Evolutionary conservation across 176 grass and related monocot species (phyloP), one percentile per base, ranked within the genome.

Genomic region (Neostapfia colusana): DNA sequence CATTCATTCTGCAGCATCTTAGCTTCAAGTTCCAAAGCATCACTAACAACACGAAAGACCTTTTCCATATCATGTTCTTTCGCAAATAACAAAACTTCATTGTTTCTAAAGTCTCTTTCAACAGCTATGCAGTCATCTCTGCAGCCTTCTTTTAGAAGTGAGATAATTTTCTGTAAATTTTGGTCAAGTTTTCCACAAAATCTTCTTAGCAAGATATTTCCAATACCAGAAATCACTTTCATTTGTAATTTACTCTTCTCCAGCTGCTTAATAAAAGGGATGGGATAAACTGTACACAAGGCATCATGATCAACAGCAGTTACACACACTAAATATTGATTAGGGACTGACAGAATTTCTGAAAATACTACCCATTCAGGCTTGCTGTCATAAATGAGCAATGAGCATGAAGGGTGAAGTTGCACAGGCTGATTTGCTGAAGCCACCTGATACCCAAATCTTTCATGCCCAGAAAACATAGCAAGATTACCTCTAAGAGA

Each of bases 281-380:
- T 25, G 40, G 83, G 42, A 8, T 90, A 84, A 78, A 94, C 59
- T 39, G 49, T 62, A 69, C 40, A 73, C 40, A 98, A 79, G 23
- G 84, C 84, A 21, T 92, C 85, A 85, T 37, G 70, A 85, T 94
- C 89, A 53, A 98, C 84, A 53, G 91, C 82, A 50, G 95, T 90
- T 83, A 92, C 95, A 84, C 95, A 98, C 73, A 98, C 89, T 69
- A 98, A 87, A 86, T 94, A 98, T 41, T 98, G 84, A 93, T 86
- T 88, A 18, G 76, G 59, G 9, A 85, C 76, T 27, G 95, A 89
- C 67, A 97, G 93, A 42, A 97, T 86, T 74, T 98, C 95, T 67
- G 86, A 75, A 86, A 98, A 98, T 74, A 91, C 95, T 41, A 98
- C 95, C 91, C 95, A 94, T 63, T 91, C 77, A 46, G 95, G 91